Evolutionary conservation across 768 basidiomycete genomes (phyloP), one percentile per base, ranked within the genome.

Genomic region (Coprinopsis sp.): DNA sequence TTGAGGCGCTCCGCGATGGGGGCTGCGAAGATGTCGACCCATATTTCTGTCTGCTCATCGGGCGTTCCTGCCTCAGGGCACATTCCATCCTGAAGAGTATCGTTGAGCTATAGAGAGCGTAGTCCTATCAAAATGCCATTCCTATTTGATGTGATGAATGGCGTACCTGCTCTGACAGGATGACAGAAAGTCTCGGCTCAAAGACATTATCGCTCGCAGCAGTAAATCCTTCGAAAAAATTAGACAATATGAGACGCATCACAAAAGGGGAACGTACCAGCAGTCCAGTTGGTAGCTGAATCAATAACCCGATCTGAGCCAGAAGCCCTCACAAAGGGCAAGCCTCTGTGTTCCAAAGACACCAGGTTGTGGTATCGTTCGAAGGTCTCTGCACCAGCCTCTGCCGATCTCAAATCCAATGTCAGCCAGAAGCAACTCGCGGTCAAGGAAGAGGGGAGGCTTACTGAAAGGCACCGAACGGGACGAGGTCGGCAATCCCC

Each of bases 221-320:
- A 2, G 78, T 68, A 57, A 90, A 85, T 2, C 86, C 87, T 87
- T 28, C 27, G 44, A 34, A 25, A 19, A 10, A 39, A 18, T 2
- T 16, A 24, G 19, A 12, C 25, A 31, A 16, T 23, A 10, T 10
- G 6, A 39, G 12, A 8, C 23, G 11, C 31, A 1, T 27, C 12
- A 22, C 27, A 18, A 12, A 10, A 13, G 13, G 11, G 22, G 19
- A 37, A 48, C 51, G 18, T 37, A 81, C 87, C 88, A 49, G 68
- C 65, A 4, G 75, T 74, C 87, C 89, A 91, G 55, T 87, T 87
- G 5, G 58, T 67, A 1, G 87, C 87, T 16, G 84, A 81, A 14
- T 74, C 62, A 3, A 88, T 68, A 3, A 90, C 86, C 12, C 89
- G 77, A 7, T 66, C 56, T 2, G 73, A 72, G 13, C 73, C 69